Percentiles rank a stretch among this genome's conserved stretches.
Evolutionary conservation across 202 grass and related monocot genomes (phyloP).

Genomic region (Saccharum hybrid): DNA sequence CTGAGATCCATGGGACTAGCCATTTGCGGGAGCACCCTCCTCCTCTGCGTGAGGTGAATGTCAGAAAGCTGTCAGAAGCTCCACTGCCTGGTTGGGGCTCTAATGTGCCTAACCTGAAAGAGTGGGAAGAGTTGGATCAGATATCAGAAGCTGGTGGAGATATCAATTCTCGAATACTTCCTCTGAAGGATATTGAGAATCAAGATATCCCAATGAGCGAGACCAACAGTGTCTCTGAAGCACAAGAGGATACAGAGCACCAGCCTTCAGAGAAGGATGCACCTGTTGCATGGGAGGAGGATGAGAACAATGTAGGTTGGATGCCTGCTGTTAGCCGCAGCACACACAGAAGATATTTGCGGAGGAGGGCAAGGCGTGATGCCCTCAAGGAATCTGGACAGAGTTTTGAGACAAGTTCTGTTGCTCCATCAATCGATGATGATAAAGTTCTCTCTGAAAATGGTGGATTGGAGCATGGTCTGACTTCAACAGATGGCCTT

Average conservation of each 20-base stretch:
- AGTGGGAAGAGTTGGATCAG: constrained; percentile 90
- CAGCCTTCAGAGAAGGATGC: constrained; percentile 52
- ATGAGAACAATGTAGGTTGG: constrained; percentile 78
- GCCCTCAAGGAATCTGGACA: constrained; percentile 56
- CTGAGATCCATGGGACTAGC: constrained; percentile 70
- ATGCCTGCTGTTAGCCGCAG: constrained; percentile 82
- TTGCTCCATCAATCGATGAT: constrained; percentile 45
- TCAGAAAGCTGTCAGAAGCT: constrained; percentile 61
- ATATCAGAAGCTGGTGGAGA: constrained; percentile 50
- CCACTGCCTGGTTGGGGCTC: constrained; percentile 82
- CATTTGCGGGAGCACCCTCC: constrained; percentile 85
- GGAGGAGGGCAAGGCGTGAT: constrained; percentile 79
- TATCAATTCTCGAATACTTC: constrained; percentile 73
- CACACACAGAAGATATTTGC: constrained; percentile 84
- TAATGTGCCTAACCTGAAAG: constrained; percentile 76
- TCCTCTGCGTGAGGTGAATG: constrained; percentile 74
- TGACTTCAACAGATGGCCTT: constrained; percentile 26
- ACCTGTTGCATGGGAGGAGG: constrained; percentile 62
- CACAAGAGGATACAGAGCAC: constrained; percentile 42
- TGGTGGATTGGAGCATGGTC: constrained; percentile 21
- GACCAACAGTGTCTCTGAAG: constrained; percentile 43
- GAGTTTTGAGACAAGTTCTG: constrained; percentile 45
- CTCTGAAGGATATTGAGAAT: constrained; percentile 76
- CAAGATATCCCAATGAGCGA: constrained; percentile 54
- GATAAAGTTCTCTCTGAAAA: constrained; percentile 46